phyloP scores from a whole-genome alignment of 306 rosid genomes.

The Vigna trinervia region DNA sequence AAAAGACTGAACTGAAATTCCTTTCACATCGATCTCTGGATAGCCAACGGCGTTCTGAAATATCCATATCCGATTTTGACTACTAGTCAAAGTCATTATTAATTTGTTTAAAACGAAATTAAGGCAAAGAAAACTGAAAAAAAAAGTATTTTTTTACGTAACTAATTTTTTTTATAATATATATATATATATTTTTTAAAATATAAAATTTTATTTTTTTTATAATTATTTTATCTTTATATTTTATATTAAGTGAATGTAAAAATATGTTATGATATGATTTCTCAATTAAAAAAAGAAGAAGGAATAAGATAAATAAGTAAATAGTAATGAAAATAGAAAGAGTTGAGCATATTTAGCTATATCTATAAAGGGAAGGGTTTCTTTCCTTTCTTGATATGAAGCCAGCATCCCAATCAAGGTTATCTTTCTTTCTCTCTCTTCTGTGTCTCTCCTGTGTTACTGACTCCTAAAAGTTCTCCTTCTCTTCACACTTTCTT shows the following conservation, averaged over 20 bases:
- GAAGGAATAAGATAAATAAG: neutral
- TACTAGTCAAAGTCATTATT: neutral
- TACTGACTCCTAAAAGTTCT: neutral
- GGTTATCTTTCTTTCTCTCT: conserved; percentile 27
- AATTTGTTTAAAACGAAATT: neutral
- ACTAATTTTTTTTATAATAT: too few species aligned
- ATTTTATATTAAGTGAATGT: too few species aligned
- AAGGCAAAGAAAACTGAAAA: neutral
- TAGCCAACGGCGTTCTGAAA: neutral
- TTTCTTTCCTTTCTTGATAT: conserved; percentile 43
- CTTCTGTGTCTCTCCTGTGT: neutral
- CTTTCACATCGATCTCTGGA: neutral
- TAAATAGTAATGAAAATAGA: neutral
- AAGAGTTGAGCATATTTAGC: neutral
- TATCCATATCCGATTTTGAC: neutral
- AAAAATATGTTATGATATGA: too few species aligned
- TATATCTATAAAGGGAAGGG: conserved; percentile 49
- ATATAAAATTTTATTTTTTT: too few species aligned
- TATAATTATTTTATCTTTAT: too few species aligned
- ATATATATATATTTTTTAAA: too few species aligned
- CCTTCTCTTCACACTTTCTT: neutral
- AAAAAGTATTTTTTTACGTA: too few species aligned
- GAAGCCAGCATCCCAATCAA: conserved; percentile 40
- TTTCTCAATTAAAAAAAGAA: neutral
- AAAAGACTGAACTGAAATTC: neutral